Conservation (phyloP, 768 basidiomycete species). For the Boletales sp. region DNA sequence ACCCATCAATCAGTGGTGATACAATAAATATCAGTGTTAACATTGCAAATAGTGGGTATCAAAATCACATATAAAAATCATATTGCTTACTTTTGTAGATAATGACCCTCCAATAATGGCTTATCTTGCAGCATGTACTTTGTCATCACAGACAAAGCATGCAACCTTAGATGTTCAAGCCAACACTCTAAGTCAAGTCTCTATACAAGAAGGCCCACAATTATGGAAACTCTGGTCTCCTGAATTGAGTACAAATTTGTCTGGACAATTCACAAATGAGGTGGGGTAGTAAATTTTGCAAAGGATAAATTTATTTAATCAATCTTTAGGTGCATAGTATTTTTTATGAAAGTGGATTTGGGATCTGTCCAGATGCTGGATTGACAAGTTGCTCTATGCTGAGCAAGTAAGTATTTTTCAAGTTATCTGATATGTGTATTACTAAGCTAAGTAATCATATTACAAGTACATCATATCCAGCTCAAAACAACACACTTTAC, state of each 20-base stretch:
- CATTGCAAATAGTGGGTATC: background rate
- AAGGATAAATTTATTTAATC: too few species aligned
- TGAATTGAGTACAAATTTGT: background rate
- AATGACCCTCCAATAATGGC: background rate
- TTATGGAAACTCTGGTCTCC: constrained; percentile 11
- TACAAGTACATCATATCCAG: background rate
- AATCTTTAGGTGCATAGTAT: background rate
- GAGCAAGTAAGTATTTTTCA: background rate
- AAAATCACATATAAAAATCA: too few species aligned
- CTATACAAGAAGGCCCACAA: background rate
- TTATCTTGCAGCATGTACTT: constrained; percentile 7
- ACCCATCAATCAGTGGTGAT: background rate
- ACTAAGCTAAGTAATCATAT: too few species aligned
- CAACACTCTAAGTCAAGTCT: background rate
- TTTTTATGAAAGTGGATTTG: background rate
- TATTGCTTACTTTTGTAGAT: background rate
- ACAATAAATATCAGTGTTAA: background rate
- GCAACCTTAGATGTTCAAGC: constrained; percentile 4
- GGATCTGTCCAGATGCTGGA: background rate
- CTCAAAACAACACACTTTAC: background rate
- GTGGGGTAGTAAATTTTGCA: background rate
- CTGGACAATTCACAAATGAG: background rate
- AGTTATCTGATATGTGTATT: background rate
- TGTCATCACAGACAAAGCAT: background rate
- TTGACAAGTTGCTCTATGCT: background rate